These are phyloP conservation scores for Choanephora cucurbitarum DNA, from an alignment of 371 early-diverging fungal species.

Conservation along the genomic window DNA sequence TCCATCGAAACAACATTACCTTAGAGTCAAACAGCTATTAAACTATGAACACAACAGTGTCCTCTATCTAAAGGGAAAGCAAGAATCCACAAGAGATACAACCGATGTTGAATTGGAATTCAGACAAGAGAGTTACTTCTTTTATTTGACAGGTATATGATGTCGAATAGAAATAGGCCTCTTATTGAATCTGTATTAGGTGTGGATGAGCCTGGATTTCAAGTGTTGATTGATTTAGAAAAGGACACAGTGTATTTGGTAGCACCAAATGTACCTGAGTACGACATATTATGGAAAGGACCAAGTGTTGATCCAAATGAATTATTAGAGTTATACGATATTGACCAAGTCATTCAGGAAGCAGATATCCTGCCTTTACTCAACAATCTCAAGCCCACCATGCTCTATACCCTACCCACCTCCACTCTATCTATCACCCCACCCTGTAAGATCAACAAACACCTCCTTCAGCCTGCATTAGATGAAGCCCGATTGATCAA, in stretches of 20 bases:
- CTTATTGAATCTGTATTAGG: slow-evolving; percentile 11
- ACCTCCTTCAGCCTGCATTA: slow-evolving; percentile 28
- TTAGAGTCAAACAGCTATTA: slow-evolving; percentile 26
- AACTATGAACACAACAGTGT: slow-evolving; percentile 6
- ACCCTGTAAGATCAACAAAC: slow-evolving; percentile 7
- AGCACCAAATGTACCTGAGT: slow-evolving; percentile 42
- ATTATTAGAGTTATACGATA: slow-evolving; percentile 41
- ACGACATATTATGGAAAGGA: slow-evolving; percentile 53
- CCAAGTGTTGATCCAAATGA: slow-evolving; percentile 25
- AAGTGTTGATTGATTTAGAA: slow-evolving; percentile 43
- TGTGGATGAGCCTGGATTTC: slow-evolving; percentile 52
- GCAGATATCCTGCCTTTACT: slow-evolving; percentile 30
- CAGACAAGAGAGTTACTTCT: slow-evolving; percentile 58
- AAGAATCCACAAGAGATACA: slow-evolving; percentile 37
- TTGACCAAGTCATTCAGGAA: slow-evolving; percentile 46
- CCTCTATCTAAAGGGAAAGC: slow-evolving; percentile 37
- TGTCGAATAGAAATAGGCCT: neutral
- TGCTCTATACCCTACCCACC: slow-evolving; percentile 30
- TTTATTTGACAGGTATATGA: slow-evolving; percentile 51
- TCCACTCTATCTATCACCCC: no score
- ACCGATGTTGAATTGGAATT: slow-evolving; percentile 53
- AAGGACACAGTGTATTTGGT: slow-evolving; percentile 38
- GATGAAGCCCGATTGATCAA: slow-evolving; percentile 54
- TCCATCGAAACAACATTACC: slow-evolving; percentile 35
- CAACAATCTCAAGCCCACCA: slow-evolving; percentile 22